phyloP scores from a whole-genome alignment of 83 land plant species.

The Picea abies region DNA sequence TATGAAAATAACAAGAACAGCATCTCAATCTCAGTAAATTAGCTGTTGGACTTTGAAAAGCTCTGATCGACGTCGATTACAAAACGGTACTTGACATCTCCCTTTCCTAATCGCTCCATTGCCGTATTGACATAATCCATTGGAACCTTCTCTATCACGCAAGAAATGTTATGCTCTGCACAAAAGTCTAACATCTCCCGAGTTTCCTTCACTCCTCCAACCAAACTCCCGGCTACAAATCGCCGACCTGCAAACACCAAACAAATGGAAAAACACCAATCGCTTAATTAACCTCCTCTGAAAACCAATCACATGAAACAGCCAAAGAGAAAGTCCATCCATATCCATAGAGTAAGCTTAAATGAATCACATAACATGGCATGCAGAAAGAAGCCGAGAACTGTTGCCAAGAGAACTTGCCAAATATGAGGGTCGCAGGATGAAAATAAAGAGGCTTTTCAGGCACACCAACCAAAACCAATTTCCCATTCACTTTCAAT shows the following conservation, averaged over 20 bases:
- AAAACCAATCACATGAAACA: neutral
- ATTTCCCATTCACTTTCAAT: too few species aligned
- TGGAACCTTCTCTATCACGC: constrained; percentile 26
- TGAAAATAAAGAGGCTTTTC: too few species aligned
- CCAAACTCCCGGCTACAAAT: too few species aligned
- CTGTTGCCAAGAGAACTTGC: neutral
- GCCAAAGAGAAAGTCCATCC: too few species aligned
- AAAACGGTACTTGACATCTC: constrained; percentile 48
- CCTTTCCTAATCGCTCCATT: constrained; percentile 36
- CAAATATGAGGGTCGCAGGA: neutral
- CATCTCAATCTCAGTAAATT: too few species aligned
- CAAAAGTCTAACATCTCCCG: constrained; percentile 17
- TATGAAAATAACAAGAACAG: too few species aligned
- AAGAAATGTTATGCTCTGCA: constrained; percentile 31
- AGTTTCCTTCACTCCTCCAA: too few species aligned
- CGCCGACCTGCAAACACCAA: neutral
- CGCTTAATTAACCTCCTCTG: neutral
- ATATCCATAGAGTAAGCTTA: too few species aligned
- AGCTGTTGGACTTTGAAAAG: neutral
- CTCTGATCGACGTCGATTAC: constrained; percentile 28
- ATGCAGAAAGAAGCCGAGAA: too few species aligned
- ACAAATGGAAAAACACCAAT: neutral
- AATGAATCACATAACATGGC: too few species aligned
- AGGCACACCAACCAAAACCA: too few species aligned
- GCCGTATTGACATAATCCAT: constrained; percentile 36